phyloP scores from a whole-genome alignment of 116 monocot species.

The Phalaenopsis hybrid region DNA sequence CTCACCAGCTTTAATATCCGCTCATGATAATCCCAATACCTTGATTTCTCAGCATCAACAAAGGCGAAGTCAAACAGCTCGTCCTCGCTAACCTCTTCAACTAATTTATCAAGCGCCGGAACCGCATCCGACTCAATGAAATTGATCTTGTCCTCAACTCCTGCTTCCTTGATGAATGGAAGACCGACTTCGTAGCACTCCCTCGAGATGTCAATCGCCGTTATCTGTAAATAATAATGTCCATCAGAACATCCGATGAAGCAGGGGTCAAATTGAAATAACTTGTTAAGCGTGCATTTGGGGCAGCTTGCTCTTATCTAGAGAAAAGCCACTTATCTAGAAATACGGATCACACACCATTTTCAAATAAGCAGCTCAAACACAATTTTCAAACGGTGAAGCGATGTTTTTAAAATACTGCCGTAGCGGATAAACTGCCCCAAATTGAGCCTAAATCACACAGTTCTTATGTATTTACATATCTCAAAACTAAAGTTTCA shows the following conservation, averaged over 20 bases:
- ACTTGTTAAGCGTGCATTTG: too few relatives aligned
- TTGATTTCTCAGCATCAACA: slow-evolving; percentile 51
- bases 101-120: slow-evolving; percentile 27
- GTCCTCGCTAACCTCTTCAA: slow-evolving; percentile 33
- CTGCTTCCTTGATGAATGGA: slow-evolving; percentile 40
- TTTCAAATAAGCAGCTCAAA: too few relatives aligned
- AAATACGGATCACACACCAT: too few relatives aligned
- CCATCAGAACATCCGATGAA: too few relatives aligned
- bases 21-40: slow-evolving; percentile 39
- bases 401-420: too few relatives aligned
- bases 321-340: too few relatives aligned
- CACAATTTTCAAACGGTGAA: too few relatives aligned
- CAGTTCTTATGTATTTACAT: too few relatives aligned
- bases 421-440: too few relatives aligned
- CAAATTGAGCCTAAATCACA: too few relatives aligned
- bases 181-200: slow-evolving; percentile 14
- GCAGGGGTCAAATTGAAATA: not conserved
- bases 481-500: too few relatives aligned
- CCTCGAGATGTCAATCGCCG: slow-evolving; percentile 19
- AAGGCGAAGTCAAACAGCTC: slow-evolving; percentile 29
- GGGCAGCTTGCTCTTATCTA: too few relatives aligned
- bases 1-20: slow-evolving; percentile 25
- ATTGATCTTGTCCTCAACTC: slow-evolving; percentile 48
- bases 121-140: slow-evolving; percentile 43
- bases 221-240: slow-evolving; percentile 5